Conservation (phyloP, 2,329 filamentous ascomycete species). For the Dothideomycetidae sp. region DNA sequence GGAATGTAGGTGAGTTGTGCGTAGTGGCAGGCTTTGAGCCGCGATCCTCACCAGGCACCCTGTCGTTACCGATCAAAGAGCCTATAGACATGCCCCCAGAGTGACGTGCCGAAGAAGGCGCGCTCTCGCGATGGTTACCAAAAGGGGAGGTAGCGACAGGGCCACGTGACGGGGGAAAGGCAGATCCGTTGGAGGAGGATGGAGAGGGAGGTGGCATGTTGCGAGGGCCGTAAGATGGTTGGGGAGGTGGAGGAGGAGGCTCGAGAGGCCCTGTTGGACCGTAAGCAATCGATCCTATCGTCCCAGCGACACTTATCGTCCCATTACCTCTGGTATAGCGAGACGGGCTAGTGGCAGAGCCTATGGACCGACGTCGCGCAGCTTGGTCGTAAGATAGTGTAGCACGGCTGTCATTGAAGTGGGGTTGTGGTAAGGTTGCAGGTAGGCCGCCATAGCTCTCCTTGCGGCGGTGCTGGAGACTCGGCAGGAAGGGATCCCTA, state of each 20-base stretch:
- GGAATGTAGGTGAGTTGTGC: slow-evolving; percentile 21
- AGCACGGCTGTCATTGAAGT: slow-evolving; percentile 14
- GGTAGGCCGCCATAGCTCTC: slow-evolving; percentile 26
- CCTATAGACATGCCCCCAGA: slow-evolving; percentile 60
- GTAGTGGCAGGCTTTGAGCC: slow-evolving; percentile 21
- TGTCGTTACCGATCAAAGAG: slow-evolving; percentile 46
- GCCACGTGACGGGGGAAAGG: slow-evolving; percentile 27
- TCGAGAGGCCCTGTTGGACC: slow-evolving; percentile 17
- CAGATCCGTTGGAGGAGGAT: slow-evolving; percentile 28
- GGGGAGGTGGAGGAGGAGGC: slow-evolving; percentile 22
- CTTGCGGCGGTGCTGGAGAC: slow-evolving; percentile 25
- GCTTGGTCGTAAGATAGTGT: slow-evolving; percentile 29
- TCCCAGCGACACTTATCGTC: too few relatives aligned
- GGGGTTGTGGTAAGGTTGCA: slow-evolving; percentile 13
- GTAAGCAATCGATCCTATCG: too few relatives aligned
- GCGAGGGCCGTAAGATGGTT: slow-evolving; percentile 29
- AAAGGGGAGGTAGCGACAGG: slow-evolving; percentile 33
- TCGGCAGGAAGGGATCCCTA: slow-evolving; percentile 34
- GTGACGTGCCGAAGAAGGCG: slow-evolving; percentile 38
- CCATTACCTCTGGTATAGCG: slow-evolving; percentile 24
- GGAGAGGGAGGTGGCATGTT: slow-evolving; percentile 39
- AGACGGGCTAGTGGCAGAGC: slow-evolving; percentile 22
- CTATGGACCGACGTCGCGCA: slow-evolving; percentile 30
- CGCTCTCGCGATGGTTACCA: slow-evolving; percentile 39
- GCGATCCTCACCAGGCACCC: slow-evolving; percentile 14